These are phyloP conservation scores for Neofusicoccum parvum DNA, from an alignment of 2,329 filamentous ascomycete species.

Conservation along the genomic window DNA sequence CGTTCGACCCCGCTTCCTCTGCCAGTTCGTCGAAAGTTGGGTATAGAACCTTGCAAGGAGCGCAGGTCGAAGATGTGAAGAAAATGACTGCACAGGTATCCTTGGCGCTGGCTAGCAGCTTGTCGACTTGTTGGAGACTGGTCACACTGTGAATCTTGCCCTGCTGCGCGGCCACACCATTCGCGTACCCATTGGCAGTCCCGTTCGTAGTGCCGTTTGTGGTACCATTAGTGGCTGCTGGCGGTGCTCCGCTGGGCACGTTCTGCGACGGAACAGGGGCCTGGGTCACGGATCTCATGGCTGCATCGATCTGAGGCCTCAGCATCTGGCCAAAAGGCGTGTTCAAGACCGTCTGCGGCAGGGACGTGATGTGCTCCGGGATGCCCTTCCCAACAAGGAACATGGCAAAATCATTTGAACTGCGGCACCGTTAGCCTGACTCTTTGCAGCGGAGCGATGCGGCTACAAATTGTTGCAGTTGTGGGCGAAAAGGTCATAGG, in stretches of 20 bases:
- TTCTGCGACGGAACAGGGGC: constrained; percentile 51
- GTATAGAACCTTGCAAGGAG: constrained; percentile 81
- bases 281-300: constrained; percentile 65
- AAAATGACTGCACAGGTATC: constrained; percentile 79
- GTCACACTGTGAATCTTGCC: constrained; percentile 64
- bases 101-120: constrained; percentile 60
- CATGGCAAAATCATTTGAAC: constrained; percentile 82
- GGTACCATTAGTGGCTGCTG: constrained; percentile 2
- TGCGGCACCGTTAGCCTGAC: background rate
- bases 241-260: constrained; percentile 22
- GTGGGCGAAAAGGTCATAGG: constrained; percentile 85
- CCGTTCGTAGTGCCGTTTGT: constrained; percentile 13
- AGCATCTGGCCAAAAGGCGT: constrained; percentile 90
- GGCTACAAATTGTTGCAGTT: constrained; percentile 90
- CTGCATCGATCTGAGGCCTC: constrained; percentile 70
- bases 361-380: constrained; percentile 79
- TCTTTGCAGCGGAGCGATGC: background rate
- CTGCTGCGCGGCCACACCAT: constrained; percentile 20
- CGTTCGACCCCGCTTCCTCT: constrained; percentile 67
- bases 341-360: constrained; percentile 81
- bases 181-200: background rate
- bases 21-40: constrained; percentile 81
- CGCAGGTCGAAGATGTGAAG: constrained; percentile 87
- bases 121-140: constrained; percentile 62
- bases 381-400: constrained; percentile 89